These are phyloP conservation scores for Backusella circina DNA, from an alignment of 192 early-diverging fungal species.

Conservation along the genomic window DNA sequence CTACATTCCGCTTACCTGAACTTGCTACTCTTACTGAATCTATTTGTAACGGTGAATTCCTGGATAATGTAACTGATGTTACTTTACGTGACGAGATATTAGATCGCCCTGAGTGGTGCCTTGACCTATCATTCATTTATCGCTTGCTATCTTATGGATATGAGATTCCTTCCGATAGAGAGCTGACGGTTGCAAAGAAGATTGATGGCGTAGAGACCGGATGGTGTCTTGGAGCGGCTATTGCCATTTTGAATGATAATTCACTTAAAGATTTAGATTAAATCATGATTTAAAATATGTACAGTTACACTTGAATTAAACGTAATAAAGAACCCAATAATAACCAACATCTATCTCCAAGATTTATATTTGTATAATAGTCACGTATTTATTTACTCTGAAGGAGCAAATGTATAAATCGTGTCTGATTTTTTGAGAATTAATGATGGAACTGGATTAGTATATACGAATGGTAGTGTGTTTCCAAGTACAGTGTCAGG, in stretches of 20 bases:
- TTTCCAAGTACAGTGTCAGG: constrained; percentile 44
- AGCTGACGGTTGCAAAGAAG: constrained; percentile 72
- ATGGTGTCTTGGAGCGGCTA: constrained; percentile 83
- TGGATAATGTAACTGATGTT: constrained; percentile 36
- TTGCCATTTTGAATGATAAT: constrained; percentile 60
- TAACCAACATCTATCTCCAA: neutral
- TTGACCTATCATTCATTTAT: constrained; percentile 78
- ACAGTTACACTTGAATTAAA: neutral
- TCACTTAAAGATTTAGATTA: constrained; percentile 2
- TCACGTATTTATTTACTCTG: neutral
- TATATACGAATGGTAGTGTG: constrained; percentile 60
- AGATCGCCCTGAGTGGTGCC: constrained; percentile 63
- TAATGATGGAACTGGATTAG: constrained; percentile 57
- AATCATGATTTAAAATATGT: neutral
- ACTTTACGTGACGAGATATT: constrained; percentile 36
- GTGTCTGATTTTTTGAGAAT: constrained; percentile 50
- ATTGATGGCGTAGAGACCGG: constrained; percentile 83
- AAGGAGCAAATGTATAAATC: constrained; percentile 43
- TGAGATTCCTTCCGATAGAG: constrained; percentile 54
- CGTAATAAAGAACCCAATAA: neutral
- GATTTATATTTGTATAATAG: too few species aligned
- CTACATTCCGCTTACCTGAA: constrained; percentile 57
- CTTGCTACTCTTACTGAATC: constrained; percentile 53
- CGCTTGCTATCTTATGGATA: constrained; percentile 71
- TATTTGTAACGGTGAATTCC: constrained; percentile 52